These are phyloP conservation scores for Bothriochloa decipiens DNA, from an alignment of 176 grass and related monocot genomes.

Conservation along the genomic window DNA sequence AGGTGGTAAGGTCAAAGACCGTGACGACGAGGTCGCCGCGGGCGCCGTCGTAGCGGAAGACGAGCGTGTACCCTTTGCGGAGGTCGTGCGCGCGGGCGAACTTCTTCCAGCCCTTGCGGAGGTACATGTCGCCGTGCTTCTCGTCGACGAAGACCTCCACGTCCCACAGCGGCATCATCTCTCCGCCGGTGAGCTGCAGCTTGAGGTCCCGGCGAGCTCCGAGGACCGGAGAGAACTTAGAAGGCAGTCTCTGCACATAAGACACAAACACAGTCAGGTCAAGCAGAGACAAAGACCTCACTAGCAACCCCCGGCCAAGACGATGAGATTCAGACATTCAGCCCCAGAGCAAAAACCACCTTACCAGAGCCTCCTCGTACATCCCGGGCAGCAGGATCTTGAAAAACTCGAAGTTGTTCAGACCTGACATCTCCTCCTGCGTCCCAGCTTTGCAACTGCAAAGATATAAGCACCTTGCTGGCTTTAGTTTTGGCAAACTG, in stretches of 20 bases:
- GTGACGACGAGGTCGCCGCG: slow-evolving; percentile 29
- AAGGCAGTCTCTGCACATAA: slow-evolving; percentile 40
- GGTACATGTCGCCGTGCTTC: slow-evolving; percentile 19
- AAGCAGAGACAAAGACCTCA: not conserved
- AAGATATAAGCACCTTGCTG: not conserved
- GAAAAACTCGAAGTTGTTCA: slow-evolving; percentile 44
- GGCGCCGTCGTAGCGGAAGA: slow-evolving; percentile 37
- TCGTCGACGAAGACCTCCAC: slow-evolving; percentile 28
- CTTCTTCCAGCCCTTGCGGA: slow-evolving; percentile 30
- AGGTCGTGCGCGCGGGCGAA: slow-evolving; percentile 42
- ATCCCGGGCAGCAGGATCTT: slow-evolving; percentile 30
- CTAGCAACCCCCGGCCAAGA: too few species aligned
- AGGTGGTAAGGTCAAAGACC: slow-evolving; percentile 43
- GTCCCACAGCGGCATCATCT: slow-evolving; percentile 25
- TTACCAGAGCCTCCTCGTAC: slow-evolving; percentile 27
- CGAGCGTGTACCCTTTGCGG: slow-evolving; percentile 13
- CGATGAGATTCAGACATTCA: not conserved
- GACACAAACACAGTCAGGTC: too few species aligned
- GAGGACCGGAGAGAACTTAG: slow-evolving; percentile 24
- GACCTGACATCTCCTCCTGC: not conserved
- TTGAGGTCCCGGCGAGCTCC: slow-evolving; percentile 16
- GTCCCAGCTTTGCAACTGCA: not conserved
- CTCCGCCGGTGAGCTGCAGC: slow-evolving; percentile 26
- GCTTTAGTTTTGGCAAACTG: not conserved
- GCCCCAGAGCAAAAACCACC: not conserved